phyloP scores from a whole-genome alignment of 2,329 filamentous ascomycete genomes.

The Trichoderma semiorbis region DNA sequence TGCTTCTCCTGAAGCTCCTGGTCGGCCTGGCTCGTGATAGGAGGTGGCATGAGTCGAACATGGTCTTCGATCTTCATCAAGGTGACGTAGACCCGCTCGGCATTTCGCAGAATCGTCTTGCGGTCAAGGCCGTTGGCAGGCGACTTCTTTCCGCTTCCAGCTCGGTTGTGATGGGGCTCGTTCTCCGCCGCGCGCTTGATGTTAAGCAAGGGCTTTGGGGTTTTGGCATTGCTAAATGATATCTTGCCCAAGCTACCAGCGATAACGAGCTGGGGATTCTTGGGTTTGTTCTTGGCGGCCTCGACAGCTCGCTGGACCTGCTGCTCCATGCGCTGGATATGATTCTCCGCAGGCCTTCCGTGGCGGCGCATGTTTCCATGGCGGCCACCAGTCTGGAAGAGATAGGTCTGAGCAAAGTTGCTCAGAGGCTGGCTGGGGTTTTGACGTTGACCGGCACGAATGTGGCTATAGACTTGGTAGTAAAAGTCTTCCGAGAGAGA shows the following conservation, averaged over 20 bases:
- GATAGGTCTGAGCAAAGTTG: conserved; percentile 95
- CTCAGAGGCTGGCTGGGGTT: conserved; percentile 90
- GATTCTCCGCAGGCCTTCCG: conserved; percentile 84
- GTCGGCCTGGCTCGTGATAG: conserved; percentile 54
- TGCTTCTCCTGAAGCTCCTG: conserved; percentile 69
- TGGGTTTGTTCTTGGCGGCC: conserved; percentile 93
- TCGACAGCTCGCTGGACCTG: conserved; percentile 97
- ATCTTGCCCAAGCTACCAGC: conserved; percentile 97
- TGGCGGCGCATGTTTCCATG: conserved; percentile 72
- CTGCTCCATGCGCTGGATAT: conserved; percentile 98
- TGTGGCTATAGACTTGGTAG: conserved; percentile 95
- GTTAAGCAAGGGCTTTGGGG: conserved; percentile 88
- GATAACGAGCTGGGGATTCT: conserved; percentile 95
- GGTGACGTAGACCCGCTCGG: conserved; percentile 82
- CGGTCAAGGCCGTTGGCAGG: conserved; percentile 61
- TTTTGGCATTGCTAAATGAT: conserved; percentile 98
- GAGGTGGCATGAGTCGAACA: conserved; percentile 70
- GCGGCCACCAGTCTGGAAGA: conserved; percentile 89
- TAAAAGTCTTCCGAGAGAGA: conserved; percentile 93
- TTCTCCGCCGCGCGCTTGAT: conserved; percentile 79
- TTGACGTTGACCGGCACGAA: conserved; percentile 82
- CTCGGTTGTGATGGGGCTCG: conserved; percentile 52
- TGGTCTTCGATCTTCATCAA: conserved; percentile 95
- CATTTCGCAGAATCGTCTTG: conserved; percentile 79
- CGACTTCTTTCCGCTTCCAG: conserved; percentile 45